Percentiles rank a stretch among this genome's conserved stretches.
phyloP scores from a whole-genome alignment of 495 filamentous ascomycete species.

The Annulohypoxylon bovei region DNA sequence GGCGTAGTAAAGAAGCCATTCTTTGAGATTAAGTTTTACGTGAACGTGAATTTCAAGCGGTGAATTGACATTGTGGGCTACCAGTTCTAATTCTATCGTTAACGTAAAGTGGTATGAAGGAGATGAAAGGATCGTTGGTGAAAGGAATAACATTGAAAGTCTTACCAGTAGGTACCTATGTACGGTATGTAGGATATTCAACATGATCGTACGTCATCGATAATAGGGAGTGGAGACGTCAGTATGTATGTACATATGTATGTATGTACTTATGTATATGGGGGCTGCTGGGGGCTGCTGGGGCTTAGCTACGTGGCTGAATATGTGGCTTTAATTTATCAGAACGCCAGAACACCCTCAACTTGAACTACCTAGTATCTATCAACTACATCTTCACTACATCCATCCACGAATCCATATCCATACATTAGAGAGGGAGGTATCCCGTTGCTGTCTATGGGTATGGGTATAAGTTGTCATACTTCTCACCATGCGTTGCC shows the following conservation, averaged over 20 bases:
- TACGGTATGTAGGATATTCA: not conserved
- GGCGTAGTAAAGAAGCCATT: constrained; percentile 65
- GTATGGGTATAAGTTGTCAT: not conserved
- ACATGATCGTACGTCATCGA: not conserved
- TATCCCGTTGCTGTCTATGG: not conserved
- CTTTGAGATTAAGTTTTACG: not conserved
- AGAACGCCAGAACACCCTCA: no score
- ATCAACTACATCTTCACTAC: not conserved
- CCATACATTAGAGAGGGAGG: no score
- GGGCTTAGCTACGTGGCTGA: not conserved
- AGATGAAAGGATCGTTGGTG: not conserved
- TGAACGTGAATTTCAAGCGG: not conserved
- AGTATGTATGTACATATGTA: not conserved
- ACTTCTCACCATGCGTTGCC: constrained; percentile 27
- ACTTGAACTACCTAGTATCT: no score
- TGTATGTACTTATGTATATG: no score
- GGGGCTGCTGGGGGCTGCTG: no score
- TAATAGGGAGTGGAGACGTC: not conserved
- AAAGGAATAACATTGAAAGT: not conserved
- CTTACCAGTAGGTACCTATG: not conserved
- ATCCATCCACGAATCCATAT: no score
- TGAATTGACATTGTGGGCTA: constrained; percentile 14
- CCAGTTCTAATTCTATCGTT: not conserved
- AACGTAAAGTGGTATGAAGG: not conserved
- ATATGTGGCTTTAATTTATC: not conserved